These are phyloP conservation scores for Geopyxis carbonaria DNA, from an alignment of 495 filamentous ascomycete species.

Conservation along the genomic window DNA sequence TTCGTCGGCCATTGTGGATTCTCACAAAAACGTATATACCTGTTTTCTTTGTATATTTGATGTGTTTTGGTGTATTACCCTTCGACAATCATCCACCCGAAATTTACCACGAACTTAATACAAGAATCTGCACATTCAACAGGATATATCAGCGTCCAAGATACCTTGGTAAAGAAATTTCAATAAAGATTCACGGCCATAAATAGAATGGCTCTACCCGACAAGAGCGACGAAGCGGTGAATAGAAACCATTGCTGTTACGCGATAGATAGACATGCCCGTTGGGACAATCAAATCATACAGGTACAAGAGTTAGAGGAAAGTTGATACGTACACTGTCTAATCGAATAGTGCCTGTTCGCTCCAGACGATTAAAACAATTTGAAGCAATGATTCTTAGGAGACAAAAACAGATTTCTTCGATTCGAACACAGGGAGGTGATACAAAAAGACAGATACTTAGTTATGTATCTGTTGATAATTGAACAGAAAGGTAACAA, in stretches of 20 bases:
- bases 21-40: constrained; percentile 25
- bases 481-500: too few species aligned
- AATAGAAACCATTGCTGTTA: constrained; percentile 1
- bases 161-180: constrained; percentile 7
- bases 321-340: constrained; percentile 27
- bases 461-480: too few species aligned
- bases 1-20: constrained; percentile 58
- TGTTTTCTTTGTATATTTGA: constrained; percentile 21
- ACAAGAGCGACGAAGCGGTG: background rate
- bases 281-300: background rate
- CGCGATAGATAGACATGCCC: constrained; percentile 2
- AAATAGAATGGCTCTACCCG: background rate
- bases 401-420: too few species aligned
- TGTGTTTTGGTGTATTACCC: constrained; percentile 24
- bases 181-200: background rate
- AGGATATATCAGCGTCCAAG: constrained; percentile 26
- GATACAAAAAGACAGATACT: too few species aligned
- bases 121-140: constrained; percentile 26
- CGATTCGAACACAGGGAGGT: too few species aligned
- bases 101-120: constrained; percentile 21
- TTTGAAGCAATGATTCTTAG: too few species aligned
- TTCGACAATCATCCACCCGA: constrained; percentile 16
- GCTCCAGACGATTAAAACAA: constrained; percentile 5
- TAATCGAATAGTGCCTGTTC: constrained; percentile 7
- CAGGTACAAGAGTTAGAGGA: constrained; percentile 17